Evolutionary conservation across 805 yeast species (phyloP).

Genomic region (Ogataea polymorpha): DNA sequence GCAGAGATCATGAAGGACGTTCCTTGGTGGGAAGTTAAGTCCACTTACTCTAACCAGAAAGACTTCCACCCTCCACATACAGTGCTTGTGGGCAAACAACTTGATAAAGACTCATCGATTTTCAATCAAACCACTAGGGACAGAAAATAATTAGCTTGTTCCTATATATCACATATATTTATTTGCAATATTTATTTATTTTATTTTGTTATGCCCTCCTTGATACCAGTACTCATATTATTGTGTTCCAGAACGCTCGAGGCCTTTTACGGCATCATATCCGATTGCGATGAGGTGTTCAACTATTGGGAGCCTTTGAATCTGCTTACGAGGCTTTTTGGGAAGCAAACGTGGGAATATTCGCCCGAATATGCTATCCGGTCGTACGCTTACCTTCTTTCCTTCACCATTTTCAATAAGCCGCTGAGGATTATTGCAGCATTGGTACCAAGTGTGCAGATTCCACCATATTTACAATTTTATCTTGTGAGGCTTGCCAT

Average conservation of each 20-base stretch:
- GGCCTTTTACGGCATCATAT: slow-evolving; percentile 56
- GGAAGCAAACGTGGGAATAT: slow-evolving; percentile 95
- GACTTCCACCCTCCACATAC: slow-evolving; percentile 38
- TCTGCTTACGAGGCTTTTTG: slow-evolving; percentile 71
- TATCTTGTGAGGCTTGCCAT: slow-evolving; percentile 49
- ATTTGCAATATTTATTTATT: slow-evolving; percentile 7
- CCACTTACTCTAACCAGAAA: slow-evolving; percentile 34
- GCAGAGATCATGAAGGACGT: slow-evolving; percentile 61
- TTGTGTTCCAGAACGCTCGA: slow-evolving; percentile 10
- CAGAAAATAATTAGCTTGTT: slow-evolving; percentile 17
- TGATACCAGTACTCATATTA: not conserved
- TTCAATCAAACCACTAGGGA: slow-evolving; percentile 33
- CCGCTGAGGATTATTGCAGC: slow-evolving; percentile 19
- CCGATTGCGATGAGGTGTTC: slow-evolving; percentile 91
- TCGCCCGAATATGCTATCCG: slow-evolving; percentile 86
- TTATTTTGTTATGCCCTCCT: slow-evolving; percentile 1
- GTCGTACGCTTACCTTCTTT: slow-evolving; percentile 75
- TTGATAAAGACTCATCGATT: slow-evolving; percentile 29
- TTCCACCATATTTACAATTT: slow-evolving; percentile 38
- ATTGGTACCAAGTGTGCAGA: not conserved
- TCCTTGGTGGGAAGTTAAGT: slow-evolving; percentile 58
- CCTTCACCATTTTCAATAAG: slow-evolving; percentile 33
- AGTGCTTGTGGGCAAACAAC: slow-evolving; percentile 33
- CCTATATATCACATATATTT: slow-evolving; percentile 5
- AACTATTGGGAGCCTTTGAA: slow-evolving; percentile 96